These are phyloP conservation scores for Colletotrichum somersetense DNA, from an alignment of 2,329 filamentous ascomycete genomes.

Conservation along the genomic window DNA sequence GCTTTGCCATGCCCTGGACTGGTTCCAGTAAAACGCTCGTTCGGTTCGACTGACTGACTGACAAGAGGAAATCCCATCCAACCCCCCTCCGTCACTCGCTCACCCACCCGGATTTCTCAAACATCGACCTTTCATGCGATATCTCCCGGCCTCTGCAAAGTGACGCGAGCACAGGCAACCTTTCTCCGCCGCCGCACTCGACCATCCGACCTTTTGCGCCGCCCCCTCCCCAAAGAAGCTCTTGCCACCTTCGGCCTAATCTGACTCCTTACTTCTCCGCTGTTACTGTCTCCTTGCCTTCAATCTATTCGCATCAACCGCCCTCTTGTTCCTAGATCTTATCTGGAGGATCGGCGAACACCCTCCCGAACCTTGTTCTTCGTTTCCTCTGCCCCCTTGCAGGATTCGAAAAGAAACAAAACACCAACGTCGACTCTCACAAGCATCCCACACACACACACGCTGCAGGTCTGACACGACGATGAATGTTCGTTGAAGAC, in stretches of 20 bases:
- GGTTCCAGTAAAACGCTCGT: conserved; percentile 19
- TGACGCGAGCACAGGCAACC: background rate
- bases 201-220: background rate
- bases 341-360: conserved; percentile 34
- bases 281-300: conserved; percentile 12
- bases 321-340: conserved; percentile 17
- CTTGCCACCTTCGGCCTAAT: background rate
- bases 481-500: conserved; percentile 24
- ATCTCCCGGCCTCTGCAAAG: conserved; percentile 7
- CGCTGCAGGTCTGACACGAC: conserved; percentile 8
- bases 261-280: conserved; percentile 15
- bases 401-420: conserved; percentile 20
- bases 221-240: background rate
- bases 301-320: conserved; percentile 29
- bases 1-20: conserved; percentile 22
- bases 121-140: conserved; percentile 25
- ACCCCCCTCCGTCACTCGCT: background rate
- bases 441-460: background rate
- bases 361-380: conserved; percentile 24
- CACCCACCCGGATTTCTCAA: conserved; percentile 15
- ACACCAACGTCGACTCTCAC: background rate
- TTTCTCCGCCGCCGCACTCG: background rate
- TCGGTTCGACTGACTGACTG: background rate
- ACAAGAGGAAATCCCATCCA: conserved; percentile 3
- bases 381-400: conserved; percentile 15